Base-by-base conservation (phyloP, 805 yeast species). In the Pichia membranifaciens region DNA sequence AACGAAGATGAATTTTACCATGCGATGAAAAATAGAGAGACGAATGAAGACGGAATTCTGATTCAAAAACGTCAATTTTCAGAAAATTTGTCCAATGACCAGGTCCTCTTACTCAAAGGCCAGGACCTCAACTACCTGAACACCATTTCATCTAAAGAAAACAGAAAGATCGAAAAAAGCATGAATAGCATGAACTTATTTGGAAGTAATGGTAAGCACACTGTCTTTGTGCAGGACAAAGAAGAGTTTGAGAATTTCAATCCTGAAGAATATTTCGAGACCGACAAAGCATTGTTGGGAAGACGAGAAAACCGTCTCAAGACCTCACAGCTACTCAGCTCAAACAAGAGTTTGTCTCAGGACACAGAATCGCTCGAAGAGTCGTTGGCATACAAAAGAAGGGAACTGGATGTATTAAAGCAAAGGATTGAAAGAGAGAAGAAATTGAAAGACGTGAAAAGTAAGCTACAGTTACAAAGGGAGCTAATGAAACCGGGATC, bases 1-100 rank as follows among this genome's bases (percentile, higher is more conserved):
- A 93, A 93, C 62, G 95, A 95, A 15, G 99, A 93, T 74, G 99
- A 93, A 66, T 93, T 85, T 69, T 89, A 91, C 66, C 96, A 88
- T 77, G 93, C 88, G 18, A 93, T 93, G 99, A 78, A 82, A 29
- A 72, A 75, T 13, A 71, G 73, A 51, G 75, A 73, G 57, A 80
- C 93, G 4, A 95, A 88, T 53, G 68, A 72, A 2, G 70, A 75
- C 10, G 97, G 97, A 1, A 73, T 86, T 8, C 59, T 84, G 42
- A 63, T 84, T 10, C 69, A 81, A 1, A 87, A 86, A 20, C 73
- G 95, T 51, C 84, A 78, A 17, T 38, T 49, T 33, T 75, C 72
- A 22, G 84, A 78, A 54, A 70, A 71, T 29, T 66, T 89, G 46
- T 68, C 80, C 8, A 75, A 75, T 42, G 96, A 83, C 47, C 96